A percentile compares a stretch with the other conserved stretches of the same genome.
phyloP scores from a whole-genome alignment of 2,329 filamentous ascomycete species.

The Ilyonectria robusta region DNA sequence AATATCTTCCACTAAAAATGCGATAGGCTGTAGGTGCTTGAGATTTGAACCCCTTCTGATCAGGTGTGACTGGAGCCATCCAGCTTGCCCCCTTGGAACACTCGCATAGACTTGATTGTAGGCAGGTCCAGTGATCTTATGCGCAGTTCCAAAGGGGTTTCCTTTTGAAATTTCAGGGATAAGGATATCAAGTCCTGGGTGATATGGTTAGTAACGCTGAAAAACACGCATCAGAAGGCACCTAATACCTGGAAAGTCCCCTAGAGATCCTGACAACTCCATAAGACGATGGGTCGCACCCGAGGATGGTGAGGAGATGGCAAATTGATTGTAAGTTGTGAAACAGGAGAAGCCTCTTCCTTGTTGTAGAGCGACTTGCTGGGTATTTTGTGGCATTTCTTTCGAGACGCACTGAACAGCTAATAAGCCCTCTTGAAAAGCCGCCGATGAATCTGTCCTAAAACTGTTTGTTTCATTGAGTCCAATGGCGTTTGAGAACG shows the following conservation, averaged over 20 bases:
- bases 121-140: not conserved
- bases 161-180: not conserved
- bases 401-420: too few relatives aligned
- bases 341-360: not conserved
- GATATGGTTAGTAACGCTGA: too few relatives aligned
- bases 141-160: not conserved
- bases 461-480: not conserved
- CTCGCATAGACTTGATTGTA: not conserved
- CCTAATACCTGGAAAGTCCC: too few relatives aligned
- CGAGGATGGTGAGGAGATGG: too few relatives aligned
- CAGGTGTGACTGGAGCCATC: conserved; percentile 4
- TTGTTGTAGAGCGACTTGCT: not conserved
- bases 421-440: not conserved
- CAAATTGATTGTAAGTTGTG: not conserved
- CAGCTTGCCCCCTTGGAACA: not conserved
- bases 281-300: not conserved
- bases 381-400: not conserved
- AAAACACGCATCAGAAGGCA: too few relatives aligned
- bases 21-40: not conserved
- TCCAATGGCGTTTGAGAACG: not conserved
- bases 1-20: not conserved
- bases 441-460: not conserved
- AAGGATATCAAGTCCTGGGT: not conserved
- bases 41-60: not conserved
- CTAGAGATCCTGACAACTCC: not conserved